These are phyloP conservation scores for Exophiala calicioides DNA, from an alignment of 2,329 filamentous ascomycete species.

Conservation along the genomic window DNA sequence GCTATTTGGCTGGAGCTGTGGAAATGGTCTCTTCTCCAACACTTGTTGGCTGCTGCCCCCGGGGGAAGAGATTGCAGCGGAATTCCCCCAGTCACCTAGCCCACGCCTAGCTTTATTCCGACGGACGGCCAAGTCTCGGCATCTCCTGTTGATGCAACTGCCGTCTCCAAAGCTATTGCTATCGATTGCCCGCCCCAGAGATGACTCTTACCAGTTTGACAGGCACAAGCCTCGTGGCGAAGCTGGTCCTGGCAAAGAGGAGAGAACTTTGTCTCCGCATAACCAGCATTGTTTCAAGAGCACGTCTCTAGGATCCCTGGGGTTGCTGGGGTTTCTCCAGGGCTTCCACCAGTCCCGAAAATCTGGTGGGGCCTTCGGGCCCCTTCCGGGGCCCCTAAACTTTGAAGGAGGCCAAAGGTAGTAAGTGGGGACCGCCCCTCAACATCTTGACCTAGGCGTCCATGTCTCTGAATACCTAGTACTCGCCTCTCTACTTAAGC, in stretches of 20 bases:
- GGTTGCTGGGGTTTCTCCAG: too few species aligned
- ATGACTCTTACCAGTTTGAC: too few species aligned
- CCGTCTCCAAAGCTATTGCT: neutral
- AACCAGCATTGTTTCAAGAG: constrained; percentile 40
- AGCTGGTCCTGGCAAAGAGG: neutral
- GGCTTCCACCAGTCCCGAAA: too few species aligned
- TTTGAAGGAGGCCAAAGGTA: too few species aligned
- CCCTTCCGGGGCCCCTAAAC: too few species aligned
- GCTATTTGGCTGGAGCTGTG: neutral
- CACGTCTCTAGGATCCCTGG: too few species aligned
- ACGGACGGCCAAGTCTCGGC: neutral
- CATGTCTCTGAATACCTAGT: too few species aligned
- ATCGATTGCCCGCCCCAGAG: neutral
- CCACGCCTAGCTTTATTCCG: neutral
- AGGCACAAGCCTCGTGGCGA: too few species aligned
- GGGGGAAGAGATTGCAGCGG: constrained; percentile 8
- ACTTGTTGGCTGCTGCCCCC: constrained; percentile 8
- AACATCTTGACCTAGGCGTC: too few species aligned
- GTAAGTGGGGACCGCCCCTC: too few species aligned
- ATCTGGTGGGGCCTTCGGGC: too few species aligned
- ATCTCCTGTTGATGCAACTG: neutral
- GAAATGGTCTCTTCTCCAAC: constrained; percentile 12
- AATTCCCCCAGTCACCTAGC: constrained; percentile 11
- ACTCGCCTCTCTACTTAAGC: too few species aligned
- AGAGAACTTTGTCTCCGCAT: neutral